A percentile compares a stretch with the other conserved stretches of the same genome.
Conservation (phyloP, 805 yeast genomes). For the Schizosaccharomyces osmophilus region DNA sequence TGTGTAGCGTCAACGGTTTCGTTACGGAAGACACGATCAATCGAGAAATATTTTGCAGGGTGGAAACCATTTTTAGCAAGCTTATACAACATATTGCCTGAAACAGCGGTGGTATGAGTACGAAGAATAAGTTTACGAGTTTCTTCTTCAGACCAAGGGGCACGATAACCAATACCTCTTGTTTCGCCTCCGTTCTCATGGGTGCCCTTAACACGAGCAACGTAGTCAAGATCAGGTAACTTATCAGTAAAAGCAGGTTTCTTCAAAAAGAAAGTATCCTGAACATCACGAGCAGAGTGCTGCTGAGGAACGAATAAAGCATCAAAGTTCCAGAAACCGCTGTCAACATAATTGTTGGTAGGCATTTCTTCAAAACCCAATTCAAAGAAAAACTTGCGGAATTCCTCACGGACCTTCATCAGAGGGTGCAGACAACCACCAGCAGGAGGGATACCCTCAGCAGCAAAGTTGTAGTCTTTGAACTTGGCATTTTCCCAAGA, state of each 20-base stretch:
- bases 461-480: slow-evolving; percentile 87
- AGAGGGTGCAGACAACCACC: slow-evolving; percentile 93
- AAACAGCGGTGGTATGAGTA: slow-evolving; percentile 92
- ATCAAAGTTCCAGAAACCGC: slow-evolving; percentile 98
- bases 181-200: slow-evolving; percentile 63
- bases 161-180: slow-evolving; percentile 94
- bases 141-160: slow-evolving; percentile 88
- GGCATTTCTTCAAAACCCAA: slow-evolving; percentile 99
- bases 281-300: slow-evolving; percentile 97
- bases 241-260: slow-evolving; percentile 64
- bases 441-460: slow-evolving; percentile 69
- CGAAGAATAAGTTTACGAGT: slow-evolving; percentile 77
- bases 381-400: slow-evolving; percentile 87
- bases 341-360: slow-evolving; percentile 88
- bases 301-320: slow-evolving; percentile 93
- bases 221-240: slow-evolving; percentile 61
- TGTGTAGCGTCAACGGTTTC: slow-evolving; percentile 99
- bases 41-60: slow-evolving; percentile 78
- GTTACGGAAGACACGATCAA: slow-evolving; percentile 95
- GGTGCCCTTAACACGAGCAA: slow-evolving; percentile 54
- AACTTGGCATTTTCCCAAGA: slow-evolving; percentile 64
- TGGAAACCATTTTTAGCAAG: slow-evolving; percentile 30
- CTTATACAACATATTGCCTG: slow-evolving; percentile 64
- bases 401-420: slow-evolving; percentile 89
- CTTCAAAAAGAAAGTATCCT: slow-evolving; percentile 91